Percentiles rank a stretch among this genome's conserved stretches.
phyloP scores from a whole-genome alignment of 1,284 basidiomycete species.

The Athelia sp. region DNA sequence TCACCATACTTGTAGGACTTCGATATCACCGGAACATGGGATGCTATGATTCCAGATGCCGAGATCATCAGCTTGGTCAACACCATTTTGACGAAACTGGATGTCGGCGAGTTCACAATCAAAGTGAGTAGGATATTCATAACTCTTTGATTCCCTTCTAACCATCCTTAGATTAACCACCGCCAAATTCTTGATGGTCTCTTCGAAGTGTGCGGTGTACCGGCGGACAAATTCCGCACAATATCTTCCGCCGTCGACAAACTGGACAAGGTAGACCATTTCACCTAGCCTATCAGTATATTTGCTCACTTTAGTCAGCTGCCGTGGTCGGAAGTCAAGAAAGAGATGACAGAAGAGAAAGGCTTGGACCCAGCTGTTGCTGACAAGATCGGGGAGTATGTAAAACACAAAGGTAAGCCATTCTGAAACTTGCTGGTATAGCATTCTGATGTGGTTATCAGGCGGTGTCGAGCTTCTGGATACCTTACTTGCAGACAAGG shows the following conservation, averaged over 20 bases:
- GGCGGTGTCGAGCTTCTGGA: slow-evolving; percentile 79
- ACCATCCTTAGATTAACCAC: slow-evolving; percentile 76
- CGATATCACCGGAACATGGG: slow-evolving; percentile 92
- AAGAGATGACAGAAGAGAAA: slow-evolving; percentile 97
- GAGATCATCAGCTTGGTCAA: slow-evolving; percentile 85
- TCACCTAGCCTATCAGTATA: neutral
- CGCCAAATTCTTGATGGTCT: slow-evolving; percentile 97
- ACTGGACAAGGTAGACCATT: slow-evolving; percentile 79
- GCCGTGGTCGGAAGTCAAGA: slow-evolving; percentile 89
- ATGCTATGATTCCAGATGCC: slow-evolving; percentile 96
- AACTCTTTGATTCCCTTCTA: neutral
- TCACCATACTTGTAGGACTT: slow-evolving; percentile 67
- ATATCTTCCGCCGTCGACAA: slow-evolving; percentile 99
- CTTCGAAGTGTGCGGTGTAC: slow-evolving; percentile 95
- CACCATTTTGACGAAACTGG: slow-evolving; percentile 78
- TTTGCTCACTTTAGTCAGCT: slow-evolving; percentile 35
- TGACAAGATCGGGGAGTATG: slow-evolving; percentile 96
- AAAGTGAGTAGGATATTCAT: slow-evolving; percentile 53
- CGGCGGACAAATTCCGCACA: slow-evolving; percentile 85
- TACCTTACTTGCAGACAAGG: slow-evolving; percentile 64
- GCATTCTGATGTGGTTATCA: slow-evolving; percentile 21
- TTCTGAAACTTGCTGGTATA: neutral
- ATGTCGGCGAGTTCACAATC: slow-evolving; percentile 91
- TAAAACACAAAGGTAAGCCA: slow-evolving; percentile 80
- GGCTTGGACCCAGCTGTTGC: slow-evolving; percentile 81